phyloP scores from a whole-genome alignment of 1,139 yeast genomes.

The Ogataea hybrid region DNA sequence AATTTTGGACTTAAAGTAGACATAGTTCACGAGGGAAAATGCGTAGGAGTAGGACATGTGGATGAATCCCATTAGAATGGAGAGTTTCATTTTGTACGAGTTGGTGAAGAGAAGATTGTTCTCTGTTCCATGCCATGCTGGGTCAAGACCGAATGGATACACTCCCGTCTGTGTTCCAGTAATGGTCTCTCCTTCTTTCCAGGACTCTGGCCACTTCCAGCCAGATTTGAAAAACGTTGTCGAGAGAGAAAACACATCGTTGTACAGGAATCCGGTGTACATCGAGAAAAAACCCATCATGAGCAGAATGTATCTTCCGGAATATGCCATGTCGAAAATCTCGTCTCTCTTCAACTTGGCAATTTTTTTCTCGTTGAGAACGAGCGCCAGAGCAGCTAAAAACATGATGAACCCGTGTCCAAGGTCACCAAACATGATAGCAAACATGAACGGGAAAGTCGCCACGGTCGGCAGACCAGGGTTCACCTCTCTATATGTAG shows the following conservation, averaged over 20 bases:
- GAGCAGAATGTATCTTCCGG: constrained; percentile 70
- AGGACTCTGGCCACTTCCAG: constrained; percentile 70
- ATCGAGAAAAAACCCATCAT: constrained; percentile 78
- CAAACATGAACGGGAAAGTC: constrained; percentile 84
- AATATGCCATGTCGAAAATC: constrained; percentile 77
- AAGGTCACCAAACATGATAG: constrained; percentile 84
- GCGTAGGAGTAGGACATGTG: constrained; percentile 76
- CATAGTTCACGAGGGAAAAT: constrained; percentile 66
- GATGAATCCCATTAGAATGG: constrained; percentile 73
- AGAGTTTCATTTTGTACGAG: constrained; percentile 79
- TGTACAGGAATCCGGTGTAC: constrained; percentile 75
- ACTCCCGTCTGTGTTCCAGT: constrained; percentile 55
- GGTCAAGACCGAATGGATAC: constrained; percentile 69
- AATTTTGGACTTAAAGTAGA: constrained; percentile 54
- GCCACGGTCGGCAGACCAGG: constrained; percentile 79
- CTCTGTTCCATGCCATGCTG: constrained; percentile 82
- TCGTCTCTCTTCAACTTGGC: constrained; percentile 68
- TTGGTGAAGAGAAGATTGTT: constrained; percentile 70
- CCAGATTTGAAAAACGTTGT: constrained; percentile 70
- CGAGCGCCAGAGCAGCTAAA: constrained; percentile 57
- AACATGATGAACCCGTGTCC: constrained; percentile 75
- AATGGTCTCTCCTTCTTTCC: constrained; percentile 56
- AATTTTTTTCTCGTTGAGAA: constrained; percentile 58
- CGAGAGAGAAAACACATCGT: constrained; percentile 76
- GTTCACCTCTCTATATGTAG: constrained; percentile 74